Evolutionary conservation across 1,284 basidiomycete species (phyloP), one percentile per base, ranked within the genome.

Genomic region (Ceratobasidium sp.): DNA sequence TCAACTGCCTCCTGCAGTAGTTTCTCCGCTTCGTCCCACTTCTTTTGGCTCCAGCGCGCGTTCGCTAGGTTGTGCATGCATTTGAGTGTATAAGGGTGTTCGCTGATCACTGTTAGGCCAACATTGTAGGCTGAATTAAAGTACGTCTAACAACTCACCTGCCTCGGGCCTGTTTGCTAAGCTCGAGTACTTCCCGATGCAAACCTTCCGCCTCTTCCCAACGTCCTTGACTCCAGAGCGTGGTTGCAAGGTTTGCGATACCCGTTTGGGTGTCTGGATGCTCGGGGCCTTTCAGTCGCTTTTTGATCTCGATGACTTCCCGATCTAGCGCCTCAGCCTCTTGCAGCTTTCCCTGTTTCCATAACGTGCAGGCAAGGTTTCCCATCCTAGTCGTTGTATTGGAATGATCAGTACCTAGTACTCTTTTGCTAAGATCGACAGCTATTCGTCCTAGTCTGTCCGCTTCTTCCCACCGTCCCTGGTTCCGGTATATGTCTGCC

Each of bases 401-500:
- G 18, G 40, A 58, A n/a, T 71, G 69, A 9, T 71, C 69, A 9
- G 40, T 39, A 2, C 69, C 69, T 7, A 71, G 40, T 39, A 44
- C 33, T 13, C n/a, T 4, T 58, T 44, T 71, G 53, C 55, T 56
- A 3, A 55, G 3, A 15, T 53, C 33, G 13, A 69, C 49, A 5
- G 44, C 51, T 49, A 53, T 28, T 39, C 26, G 46, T 26, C 51
- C 53, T n/a, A 71, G 69, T 28, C 20, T 39, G 23, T 71, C 69
- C 28, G 69, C 69, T 39, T 71, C 55, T 15, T 18, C 55, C 69
- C 69, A 71, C 40, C 39, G 69, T 3, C 69, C 69, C 53, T 60
- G 51, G 40, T 60, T 71, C 13, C 55, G 40, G 56, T 77, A 77
- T 77, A 61, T 78, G 42, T 66, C 63, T 56, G 72, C 80, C 5